phyloP scores from a whole-genome alignment of 139 green algal species.

The Auxenochlorella pyrenoidosa region DNA sequence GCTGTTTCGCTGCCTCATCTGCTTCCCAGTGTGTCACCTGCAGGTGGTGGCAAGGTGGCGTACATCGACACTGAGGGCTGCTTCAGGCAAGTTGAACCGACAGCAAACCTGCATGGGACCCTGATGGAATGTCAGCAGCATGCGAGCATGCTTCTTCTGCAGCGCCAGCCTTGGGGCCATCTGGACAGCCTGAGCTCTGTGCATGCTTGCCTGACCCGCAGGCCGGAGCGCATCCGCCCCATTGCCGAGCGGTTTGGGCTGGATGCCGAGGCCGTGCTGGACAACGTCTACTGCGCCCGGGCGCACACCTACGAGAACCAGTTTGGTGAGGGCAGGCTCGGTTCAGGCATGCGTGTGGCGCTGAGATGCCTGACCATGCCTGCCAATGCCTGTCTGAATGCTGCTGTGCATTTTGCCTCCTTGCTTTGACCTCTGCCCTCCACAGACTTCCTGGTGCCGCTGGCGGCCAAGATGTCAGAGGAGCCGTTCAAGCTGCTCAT shows the following conservation, averaged over 20 bases:
- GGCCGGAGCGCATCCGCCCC: constrained; percentile 79
- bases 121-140: neutral
- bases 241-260: constrained; percentile 90
- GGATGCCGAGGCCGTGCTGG: constrained; percentile 70
- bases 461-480: constrained; percentile 81
- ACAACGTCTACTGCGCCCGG: constrained; percentile 85
- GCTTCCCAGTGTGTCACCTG: neutral
- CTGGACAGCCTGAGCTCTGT: too few relatives aligned
- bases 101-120: neutral
- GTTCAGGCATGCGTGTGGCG: neutral
- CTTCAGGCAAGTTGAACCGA: constrained; percentile 59
- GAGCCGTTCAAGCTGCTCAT: constrained; percentile 87
- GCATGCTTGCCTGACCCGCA: constrained; percentile 14
- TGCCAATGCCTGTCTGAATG: too few relatives aligned
- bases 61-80: constrained; percentile 96
- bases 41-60: constrained; percentile 62
- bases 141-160: too few relatives aligned
- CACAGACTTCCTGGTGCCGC: constrained; percentile 41
- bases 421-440: neutral
- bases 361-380: too few relatives aligned
- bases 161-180: too few relatives aligned
- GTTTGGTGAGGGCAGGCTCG: constrained; percentile 36
- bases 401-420: neutral
- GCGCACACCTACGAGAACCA: constrained; percentile 90
- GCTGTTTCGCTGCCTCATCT: neutral